phyloP scores from a whole-genome alignment of 305 asterid species.

The Fraxinus floribunda region DNA sequence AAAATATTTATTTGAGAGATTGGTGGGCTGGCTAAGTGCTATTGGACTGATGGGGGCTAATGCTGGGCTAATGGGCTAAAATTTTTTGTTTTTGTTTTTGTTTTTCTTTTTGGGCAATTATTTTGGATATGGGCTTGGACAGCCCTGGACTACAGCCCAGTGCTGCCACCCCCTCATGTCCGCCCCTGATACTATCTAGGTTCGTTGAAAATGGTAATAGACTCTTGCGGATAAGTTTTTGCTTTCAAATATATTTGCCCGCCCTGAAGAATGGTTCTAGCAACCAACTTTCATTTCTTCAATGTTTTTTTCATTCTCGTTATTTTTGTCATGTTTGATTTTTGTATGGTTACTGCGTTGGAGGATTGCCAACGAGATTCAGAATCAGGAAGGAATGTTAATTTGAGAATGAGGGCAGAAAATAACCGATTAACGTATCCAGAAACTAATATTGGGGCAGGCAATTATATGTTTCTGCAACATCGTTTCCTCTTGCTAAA shows the following conservation, averaged over 20 bases:
- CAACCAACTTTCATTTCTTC: background rate
- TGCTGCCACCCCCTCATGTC: too few relatives aligned
- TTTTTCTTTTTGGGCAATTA: too few relatives aligned
- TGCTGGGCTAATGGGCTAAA: too few relatives aligned
- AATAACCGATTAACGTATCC: background rate
- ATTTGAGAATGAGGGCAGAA: background rate
- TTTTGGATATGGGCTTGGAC: too few relatives aligned
- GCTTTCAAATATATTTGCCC: background rate
- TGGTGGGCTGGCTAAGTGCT: too few relatives aligned
- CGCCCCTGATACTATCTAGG: background rate
- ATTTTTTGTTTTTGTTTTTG: too few relatives aligned
- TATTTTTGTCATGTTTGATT: background rate
- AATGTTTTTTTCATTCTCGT: background rate
- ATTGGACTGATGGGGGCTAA: too few relatives aligned
- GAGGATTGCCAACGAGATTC: background rate
- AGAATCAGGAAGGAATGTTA: background rate
- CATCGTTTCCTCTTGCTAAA: background rate
- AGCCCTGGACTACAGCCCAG: too few relatives aligned
- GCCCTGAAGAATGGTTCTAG: background rate
- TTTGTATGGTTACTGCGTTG: background rate
- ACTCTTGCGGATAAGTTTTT: background rate
- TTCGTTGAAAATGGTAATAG: background rate
- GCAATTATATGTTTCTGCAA: background rate
- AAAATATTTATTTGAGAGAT: too few relatives aligned
- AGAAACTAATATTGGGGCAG: constrained; percentile 4